phyloP scores from a whole-genome alignment of 768 basidiomycete genomes.

The Leucosporidium yakuticum region DNA sequence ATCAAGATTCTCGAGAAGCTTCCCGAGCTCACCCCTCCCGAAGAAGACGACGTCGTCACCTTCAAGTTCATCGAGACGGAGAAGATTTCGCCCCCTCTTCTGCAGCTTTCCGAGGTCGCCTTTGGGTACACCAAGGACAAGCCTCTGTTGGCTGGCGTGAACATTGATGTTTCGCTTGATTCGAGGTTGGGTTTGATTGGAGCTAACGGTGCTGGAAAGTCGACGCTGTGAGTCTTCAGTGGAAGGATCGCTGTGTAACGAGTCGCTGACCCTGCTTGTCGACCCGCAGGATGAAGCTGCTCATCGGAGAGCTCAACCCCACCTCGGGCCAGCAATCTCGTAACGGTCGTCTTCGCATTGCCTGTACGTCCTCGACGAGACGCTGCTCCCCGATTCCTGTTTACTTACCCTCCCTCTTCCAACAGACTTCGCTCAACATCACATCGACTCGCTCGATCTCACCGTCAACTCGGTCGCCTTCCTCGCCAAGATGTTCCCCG shows the following conservation, averaged over 20 bases:
- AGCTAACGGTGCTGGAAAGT: slow-evolving; percentile 76
- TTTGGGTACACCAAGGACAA: slow-evolving; percentile 77
- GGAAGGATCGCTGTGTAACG: neutral
- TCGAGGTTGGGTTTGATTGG: slow-evolving; percentile 83
- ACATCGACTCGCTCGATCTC: slow-evolving; percentile 82
- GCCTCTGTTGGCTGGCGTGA: slow-evolving; percentile 66
- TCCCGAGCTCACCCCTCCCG: slow-evolving; percentile 87
- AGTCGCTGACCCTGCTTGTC: neutral
- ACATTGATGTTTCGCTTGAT: slow-evolving; percentile 90
- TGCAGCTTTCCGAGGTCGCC: slow-evolving; percentile 82
- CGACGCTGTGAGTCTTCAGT: slow-evolving; percentile 63
- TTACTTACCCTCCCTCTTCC: neutral
- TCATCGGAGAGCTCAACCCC: slow-evolving; percentile 76
- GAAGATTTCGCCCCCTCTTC: slow-evolving; percentile 90
- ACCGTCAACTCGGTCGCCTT: slow-evolving; percentile 89
- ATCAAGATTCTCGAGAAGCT: slow-evolving; percentile 77
- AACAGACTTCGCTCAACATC: slow-evolving; percentile 88
- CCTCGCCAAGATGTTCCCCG: slow-evolving; percentile 84
- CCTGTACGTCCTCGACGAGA: slow-evolving; percentile 53
- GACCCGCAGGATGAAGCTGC: slow-evolving; percentile 71
- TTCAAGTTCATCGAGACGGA: slow-evolving; percentile 98
- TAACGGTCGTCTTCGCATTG: slow-evolving; percentile 77
- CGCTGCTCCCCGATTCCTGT: neutral
- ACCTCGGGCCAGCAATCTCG: slow-evolving; percentile 71
- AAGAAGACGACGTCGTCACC: slow-evolving; percentile 81